phyloP scores from a whole-genome alignment of 768 basidiomycete species.

The Boletellus ananiceps region DNA sequence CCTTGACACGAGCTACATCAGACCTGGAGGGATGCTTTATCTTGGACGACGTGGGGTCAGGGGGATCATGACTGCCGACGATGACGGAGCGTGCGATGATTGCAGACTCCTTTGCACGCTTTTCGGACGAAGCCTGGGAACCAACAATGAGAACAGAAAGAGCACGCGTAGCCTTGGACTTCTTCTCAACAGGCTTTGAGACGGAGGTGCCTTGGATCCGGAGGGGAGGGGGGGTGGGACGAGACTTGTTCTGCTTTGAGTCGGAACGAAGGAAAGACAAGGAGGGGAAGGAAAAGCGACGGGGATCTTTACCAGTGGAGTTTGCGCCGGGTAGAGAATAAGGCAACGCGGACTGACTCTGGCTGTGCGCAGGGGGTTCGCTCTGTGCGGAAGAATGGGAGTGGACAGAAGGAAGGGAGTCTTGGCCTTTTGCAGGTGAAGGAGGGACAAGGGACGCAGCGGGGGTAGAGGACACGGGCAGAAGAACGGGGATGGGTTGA shows the following conservation, averaged over 20 bases:
- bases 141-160: conserved; percentile 31
- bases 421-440: conserved; percentile 4
- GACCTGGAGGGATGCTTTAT: conserved; percentile 42
- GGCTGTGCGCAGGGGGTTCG: conserved; percentile 19
- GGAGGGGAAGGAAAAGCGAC: conserved; percentile 49
- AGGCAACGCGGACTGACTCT: conserved; percentile 27
- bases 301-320: conserved; percentile 23
- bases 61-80: conserved; percentile 44
- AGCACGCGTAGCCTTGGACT: conserved; percentile 32
- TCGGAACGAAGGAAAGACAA: conserved; percentile 39
- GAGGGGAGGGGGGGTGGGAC: conserved; percentile 5
- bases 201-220: conserved; percentile 29
- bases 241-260: conserved; percentile 25
- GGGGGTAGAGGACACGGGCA: conserved; percentile 18
- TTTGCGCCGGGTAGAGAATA: conserved; percentile 13
- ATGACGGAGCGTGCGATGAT: conserved; percentile 63
- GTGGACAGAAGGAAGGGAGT: conserved; percentile 5
- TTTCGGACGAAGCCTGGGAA: conserved; percentile 40
- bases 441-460: conserved; percentile 20
- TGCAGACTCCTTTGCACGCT: conserved; percentile 61
- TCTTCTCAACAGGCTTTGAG: conserved; percentile 39
- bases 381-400: conserved; percentile 15
- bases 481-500: not conserved
- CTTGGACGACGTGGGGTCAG: conserved; percentile 33
- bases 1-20: conserved; percentile 60